These are phyloP conservation scores for Suillus spraguei DNA, from an alignment of 768 basidiomycete genomes.

Conservation along the genomic window DNA sequence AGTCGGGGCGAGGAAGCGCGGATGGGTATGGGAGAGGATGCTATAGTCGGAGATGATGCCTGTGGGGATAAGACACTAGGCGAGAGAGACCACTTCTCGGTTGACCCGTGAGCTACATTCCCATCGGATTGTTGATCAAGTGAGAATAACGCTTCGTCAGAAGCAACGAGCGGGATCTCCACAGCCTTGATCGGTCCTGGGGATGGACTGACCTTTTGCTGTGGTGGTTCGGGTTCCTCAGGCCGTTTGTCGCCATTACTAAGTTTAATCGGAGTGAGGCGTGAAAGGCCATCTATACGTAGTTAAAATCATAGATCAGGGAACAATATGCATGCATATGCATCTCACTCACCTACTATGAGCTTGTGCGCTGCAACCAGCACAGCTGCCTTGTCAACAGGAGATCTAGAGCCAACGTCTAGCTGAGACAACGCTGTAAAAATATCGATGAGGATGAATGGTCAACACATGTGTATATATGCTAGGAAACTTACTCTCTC, in stretches of 20 bases:
- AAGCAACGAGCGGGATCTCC: constrained; percentile 6
- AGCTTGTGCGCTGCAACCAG: constrained; percentile 85
- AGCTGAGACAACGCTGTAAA: constrained; percentile 55
- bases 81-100: constrained; percentile 13
- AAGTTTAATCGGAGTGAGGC: constrained; percentile 72
- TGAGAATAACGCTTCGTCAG: constrained; percentile 11
- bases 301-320: neutral
- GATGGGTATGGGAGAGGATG: constrained; percentile 5
- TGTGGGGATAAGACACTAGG: constrained; percentile 11
- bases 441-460: constrained; percentile 31
- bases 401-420: constrained; percentile 52
- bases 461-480: neutral
- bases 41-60: neutral
- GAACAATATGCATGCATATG: neutral
- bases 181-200: neutral
- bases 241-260: constrained; percentile 57
- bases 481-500: constrained; percentile 61
- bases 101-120: constrained; percentile 10
- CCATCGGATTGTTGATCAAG: constrained; percentile 6
- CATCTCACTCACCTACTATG: constrained; percentile 69
- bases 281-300: constrained; percentile 69
- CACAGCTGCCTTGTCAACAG: constrained; percentile 77
- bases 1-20: constrained; percentile 16
- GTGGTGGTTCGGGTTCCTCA: constrained; percentile 21
- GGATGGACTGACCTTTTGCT: neutral